Evolutionary conservation across 148 eudicot species (phyloP).

Genomic region (Fallopia convolvulus): DNA sequence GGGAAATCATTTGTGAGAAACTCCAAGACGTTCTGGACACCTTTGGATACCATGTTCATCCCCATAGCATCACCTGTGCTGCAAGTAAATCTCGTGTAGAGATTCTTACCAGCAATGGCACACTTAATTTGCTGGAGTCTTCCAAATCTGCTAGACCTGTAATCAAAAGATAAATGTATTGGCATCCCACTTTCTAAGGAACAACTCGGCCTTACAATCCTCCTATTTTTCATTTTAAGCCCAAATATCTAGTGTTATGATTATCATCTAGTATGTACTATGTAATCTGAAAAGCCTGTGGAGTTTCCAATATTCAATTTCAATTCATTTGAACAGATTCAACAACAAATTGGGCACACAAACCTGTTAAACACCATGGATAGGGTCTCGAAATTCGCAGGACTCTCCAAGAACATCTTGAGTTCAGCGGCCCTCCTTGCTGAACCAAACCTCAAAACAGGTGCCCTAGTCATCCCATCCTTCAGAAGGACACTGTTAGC

Average conservation of each 20-base stretch:
- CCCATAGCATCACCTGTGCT: conserved; percentile 49
- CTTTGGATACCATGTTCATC: conserved; percentile 46
- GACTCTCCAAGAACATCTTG: conserved; percentile 33
- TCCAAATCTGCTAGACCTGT: conserved; percentile 39
- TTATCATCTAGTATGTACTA: neutral
- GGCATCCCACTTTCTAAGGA: neutral
- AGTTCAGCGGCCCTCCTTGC: conserved; percentile 42
- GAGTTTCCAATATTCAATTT: neutral
- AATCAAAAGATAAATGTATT: neutral
- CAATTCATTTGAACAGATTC: neutral
- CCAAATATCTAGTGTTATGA: neutral
- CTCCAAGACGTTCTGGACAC: conserved; percentile 40
- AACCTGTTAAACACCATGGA: conserved; percentile 33
- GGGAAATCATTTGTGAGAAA: conserved; percentile 33
- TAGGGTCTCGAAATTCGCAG: conserved; percentile 26
- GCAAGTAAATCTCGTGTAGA: conserved; percentile 38
- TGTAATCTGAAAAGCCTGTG: neutral
- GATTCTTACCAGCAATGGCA: conserved; percentile 40
- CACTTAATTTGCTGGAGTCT: conserved; percentile 35
- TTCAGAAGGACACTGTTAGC: conserved; percentile 30
- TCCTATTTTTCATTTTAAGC: neutral
- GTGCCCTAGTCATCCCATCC: conserved; percentile 44
- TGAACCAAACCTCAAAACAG: conserved; percentile 33
- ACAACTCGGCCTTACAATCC: neutral
- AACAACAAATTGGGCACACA: conserved; percentile 9